Percentiles rank a stretch among this genome's conserved stretches.
Conservation (phyloP, 164 flowering plant genomes). For the Berberis thunbergii region DNA sequence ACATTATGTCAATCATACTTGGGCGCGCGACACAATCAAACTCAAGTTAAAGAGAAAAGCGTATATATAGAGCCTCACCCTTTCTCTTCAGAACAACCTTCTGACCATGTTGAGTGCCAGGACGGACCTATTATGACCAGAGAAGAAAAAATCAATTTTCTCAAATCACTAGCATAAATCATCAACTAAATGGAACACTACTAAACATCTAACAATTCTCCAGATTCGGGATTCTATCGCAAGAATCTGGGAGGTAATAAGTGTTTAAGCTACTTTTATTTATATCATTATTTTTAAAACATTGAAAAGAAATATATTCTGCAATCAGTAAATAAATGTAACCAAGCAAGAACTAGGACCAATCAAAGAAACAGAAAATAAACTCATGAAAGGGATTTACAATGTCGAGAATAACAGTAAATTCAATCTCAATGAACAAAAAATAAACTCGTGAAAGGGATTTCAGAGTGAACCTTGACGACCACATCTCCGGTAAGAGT, state of each 20-base stretch:
- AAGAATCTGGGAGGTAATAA: no score
- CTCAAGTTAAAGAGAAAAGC: background rate
- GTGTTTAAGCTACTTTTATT: no score
- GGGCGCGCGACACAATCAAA: background rate
- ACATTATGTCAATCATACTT: background rate
- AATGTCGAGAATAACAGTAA: no score
- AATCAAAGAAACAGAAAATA: no score
- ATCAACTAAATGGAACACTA: background rate
- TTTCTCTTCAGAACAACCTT: slow-evolving; percentile 80
- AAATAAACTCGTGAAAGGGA: background rate
- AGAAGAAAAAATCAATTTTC: background rate
- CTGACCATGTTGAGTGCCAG: slow-evolving; percentile 97
- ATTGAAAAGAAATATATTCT: no score
- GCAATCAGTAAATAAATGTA: no score
- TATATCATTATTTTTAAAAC: no score
- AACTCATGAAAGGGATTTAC: no score
- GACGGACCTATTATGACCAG: slow-evolving; percentile 53
- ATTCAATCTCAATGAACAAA: no score
- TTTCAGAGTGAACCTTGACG: slow-evolving; percentile 49
- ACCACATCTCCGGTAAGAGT: slow-evolving; percentile 95
- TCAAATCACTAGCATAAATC: background rate
- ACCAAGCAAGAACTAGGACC: no score
- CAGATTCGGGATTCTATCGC: no score
- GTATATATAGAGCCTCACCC: slow-evolving; percentile 33
- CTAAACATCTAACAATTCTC: background rate